phyloP scores from a whole-genome alignment of 225 moss, liverwort and hornwort species.

The Pseudisothecium myosuroides region DNA sequence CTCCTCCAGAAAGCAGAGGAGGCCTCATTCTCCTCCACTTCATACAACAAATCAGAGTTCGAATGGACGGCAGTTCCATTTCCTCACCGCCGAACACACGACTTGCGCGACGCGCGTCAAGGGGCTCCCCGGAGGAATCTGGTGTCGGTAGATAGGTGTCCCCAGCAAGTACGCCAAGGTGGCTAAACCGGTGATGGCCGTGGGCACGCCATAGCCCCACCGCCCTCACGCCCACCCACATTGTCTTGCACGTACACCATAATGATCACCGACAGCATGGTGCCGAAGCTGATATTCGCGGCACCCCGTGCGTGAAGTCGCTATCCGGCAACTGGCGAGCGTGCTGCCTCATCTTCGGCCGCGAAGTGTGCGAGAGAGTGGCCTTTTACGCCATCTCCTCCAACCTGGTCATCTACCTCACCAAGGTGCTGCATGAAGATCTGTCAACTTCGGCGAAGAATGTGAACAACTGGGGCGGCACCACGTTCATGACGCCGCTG shows the following conservation, averaged over 20 bases:
- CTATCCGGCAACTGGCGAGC: slow-evolving; percentile 45
- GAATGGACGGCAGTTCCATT: slow-evolving; percentile 55
- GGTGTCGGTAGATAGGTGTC: slow-evolving; percentile 74
- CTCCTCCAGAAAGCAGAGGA: slow-evolving; percentile 40
- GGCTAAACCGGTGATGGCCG: slow-evolving; percentile 59
- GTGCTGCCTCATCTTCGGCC: slow-evolving; percentile 44
- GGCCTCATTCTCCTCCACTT: slow-evolving; percentile 65
- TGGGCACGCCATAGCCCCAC: slow-evolving; percentile 93
- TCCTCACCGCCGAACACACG: slow-evolving; percentile 49
- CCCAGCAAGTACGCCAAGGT: slow-evolving; percentile 61
- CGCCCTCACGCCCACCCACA: slow-evolving; percentile 72
- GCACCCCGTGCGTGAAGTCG: slow-evolving; percentile 15
- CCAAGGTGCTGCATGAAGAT: slow-evolving; percentile 61
- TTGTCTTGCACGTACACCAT: slow-evolving; percentile 85
- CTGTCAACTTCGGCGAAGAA: slow-evolving; percentile 71
- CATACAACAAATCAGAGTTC: slow-evolving; percentile 46
- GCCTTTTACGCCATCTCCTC: slow-evolving; percentile 90
- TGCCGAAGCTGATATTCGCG: slow-evolving; percentile 89
- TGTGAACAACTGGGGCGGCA: slow-evolving; percentile 92
- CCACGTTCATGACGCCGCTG: slow-evolving; percentile 82
- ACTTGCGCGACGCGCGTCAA: slow-evolving; percentile 87
- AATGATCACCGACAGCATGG: slow-evolving; percentile 92
- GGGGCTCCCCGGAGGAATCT: slow-evolving; percentile 69
- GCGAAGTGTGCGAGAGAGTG: slow-evolving; percentile 77
- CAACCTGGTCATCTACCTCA: slow-evolving; percentile 80